Conservation (phyloP, 768 basidiomycete species). For the Leccinum boreale region DNA sequence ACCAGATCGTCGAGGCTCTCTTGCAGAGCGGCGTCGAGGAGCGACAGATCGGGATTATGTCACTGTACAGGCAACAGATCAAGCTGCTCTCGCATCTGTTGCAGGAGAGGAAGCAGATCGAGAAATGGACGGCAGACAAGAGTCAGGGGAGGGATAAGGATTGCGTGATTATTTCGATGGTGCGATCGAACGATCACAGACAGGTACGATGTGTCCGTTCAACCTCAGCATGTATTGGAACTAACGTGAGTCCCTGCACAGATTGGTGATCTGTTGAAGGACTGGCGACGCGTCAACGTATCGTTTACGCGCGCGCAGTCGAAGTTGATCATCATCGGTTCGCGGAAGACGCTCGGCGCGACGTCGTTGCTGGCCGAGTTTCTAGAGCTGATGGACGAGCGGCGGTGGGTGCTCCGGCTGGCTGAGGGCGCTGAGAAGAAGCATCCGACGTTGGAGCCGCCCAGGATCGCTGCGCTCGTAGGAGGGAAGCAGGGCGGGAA, state of each 20-base stretch:
- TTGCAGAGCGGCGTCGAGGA: slow-evolving; percentile 60
- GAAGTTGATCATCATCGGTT: slow-evolving; percentile 91
- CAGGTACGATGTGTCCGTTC: slow-evolving; percentile 41
- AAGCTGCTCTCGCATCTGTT: slow-evolving; percentile 78
- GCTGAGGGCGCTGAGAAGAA: slow-evolving; percentile 49
- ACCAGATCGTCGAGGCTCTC: slow-evolving; percentile 67
- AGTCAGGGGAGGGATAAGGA: slow-evolving; percentile 97
- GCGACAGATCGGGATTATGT: slow-evolving; percentile 81
- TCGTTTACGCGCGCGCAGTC: slow-evolving; percentile 90
- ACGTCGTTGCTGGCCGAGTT: slow-evolving; percentile 69
- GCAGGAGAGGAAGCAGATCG: slow-evolving; percentile 53
- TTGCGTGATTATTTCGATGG: slow-evolving; percentile 90
- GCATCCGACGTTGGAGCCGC: slow-evolving; percentile 39
- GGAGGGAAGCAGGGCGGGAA: slow-evolving; percentile 16
- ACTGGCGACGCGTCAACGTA: slow-evolving; percentile 97
- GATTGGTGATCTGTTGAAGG: slow-evolving; percentile 91
- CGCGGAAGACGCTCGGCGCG: slow-evolving; percentile 67
- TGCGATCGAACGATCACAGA: slow-evolving; percentile 77
- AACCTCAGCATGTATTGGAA: neutral
- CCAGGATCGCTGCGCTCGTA: neutral
- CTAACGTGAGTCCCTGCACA: slow-evolving; percentile 25
- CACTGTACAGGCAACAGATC: slow-evolving; percentile 93
- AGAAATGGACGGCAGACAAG: slow-evolving; percentile 89
- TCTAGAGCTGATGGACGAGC: slow-evolving; percentile 69
- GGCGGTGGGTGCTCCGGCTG: slow-evolving; percentile 68